A percentile compares a stretch with the other conserved stretches of the same genome.
These are phyloP conservation scores for Cyathus striatus DNA, from an alignment of 768 basidiomycete genomes.

Conservation along the genomic window DNA sequence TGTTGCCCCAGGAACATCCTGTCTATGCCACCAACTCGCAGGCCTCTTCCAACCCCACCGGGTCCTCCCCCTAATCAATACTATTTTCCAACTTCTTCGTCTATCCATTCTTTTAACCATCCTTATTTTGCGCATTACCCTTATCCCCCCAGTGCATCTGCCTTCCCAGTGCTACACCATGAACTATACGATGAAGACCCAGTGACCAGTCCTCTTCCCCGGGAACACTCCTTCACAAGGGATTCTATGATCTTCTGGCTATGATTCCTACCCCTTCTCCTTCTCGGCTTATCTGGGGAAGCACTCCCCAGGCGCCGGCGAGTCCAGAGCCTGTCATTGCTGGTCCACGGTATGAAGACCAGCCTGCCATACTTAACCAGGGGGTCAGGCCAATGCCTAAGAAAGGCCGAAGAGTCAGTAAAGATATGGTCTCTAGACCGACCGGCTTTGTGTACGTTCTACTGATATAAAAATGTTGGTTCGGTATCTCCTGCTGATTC, in stretches of 20 bases:
- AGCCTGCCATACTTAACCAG: conserved; percentile 24
- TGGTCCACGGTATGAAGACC: conserved; percentile 68
- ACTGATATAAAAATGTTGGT: conserved; percentile 6
- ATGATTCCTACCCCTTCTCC: conserved; percentile 72
- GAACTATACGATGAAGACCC: too few relatives aligned
- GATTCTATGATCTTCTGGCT: conserved; percentile 83
- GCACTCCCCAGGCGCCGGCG: conserved; percentile 23
- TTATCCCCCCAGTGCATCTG: conserved; percentile 33
- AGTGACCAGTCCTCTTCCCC: conserved; percentile 46
- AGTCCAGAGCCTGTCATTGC: conserved; percentile 41
- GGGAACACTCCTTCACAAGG: conserved; percentile 78
- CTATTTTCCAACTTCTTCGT: conserved; percentile 13
- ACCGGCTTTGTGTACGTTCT: conserved; percentile 76
- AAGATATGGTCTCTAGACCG: conserved; percentile 85
- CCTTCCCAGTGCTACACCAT: conserved; percentile 33
- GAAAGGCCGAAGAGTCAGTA: conserved; percentile 68
- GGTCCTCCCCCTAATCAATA: conserved; percentile 21
- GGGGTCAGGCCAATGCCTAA: conserved; percentile 31
- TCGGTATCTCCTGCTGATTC: conserved; percentile 16
- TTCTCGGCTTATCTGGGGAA: conserved; percentile 59
- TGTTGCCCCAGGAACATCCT: too few relatives aligned
- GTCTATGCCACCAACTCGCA: conserved; percentile 12
- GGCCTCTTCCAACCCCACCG: conserved; percentile 23
- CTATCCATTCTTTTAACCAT: conserved; percentile 22
- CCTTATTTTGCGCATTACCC: conserved; percentile 36